Base-by-base conservation (phyloP, 768 basidiomycete species). In the Asterophora lycoperdoides region DNA sequence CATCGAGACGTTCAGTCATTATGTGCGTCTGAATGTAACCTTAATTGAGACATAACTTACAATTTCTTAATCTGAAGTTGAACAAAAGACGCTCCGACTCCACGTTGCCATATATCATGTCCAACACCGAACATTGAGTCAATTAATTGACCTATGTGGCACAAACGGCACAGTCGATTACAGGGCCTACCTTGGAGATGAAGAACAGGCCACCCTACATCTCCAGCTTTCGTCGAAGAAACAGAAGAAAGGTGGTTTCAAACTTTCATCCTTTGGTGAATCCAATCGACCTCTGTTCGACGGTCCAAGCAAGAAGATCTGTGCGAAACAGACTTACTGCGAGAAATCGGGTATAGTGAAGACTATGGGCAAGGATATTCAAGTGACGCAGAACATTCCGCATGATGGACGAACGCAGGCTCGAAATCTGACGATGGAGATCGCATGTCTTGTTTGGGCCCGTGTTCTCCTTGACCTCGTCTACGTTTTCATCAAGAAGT, bases 361-460 rank as follows among this genome's bases (percentile, higher is more conserved):
- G 28, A 11, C 28, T 8, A 29, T 2, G 5, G 26, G 29, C 14
- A 13, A 47, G 19, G 19, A 14, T 6, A 33, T 28, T 26, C 11
- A 37, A 17, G 18, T 49, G 5, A 34, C 42, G 5, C 41, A 50
- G 29, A 40, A 53, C 23, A 34, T 57, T 18, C 51, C 51, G 7
- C 44, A 55, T 35, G 54, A 59, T 15, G 47, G 46, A 1, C 29
- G 30, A 2, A 56, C 18, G 18, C 61, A 63, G 51, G 29, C 47
- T 10, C 48, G 51, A 15, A 50, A 57, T 26, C 53, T 61, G 2
- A 48, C 44, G 10, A 48, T 49, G 52, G 59, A 62, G 33, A 44
- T 62, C 20, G 40, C 55, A 29, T 60, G 60, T 46, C 40, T 59
- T 18, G 48, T 50, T 9, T 63, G 60, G 62, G 60, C 59, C 14